phyloP scores from a whole-genome alignment of 495 filamentous ascomycete species.

The Hypoxylon intermedium region DNA sequence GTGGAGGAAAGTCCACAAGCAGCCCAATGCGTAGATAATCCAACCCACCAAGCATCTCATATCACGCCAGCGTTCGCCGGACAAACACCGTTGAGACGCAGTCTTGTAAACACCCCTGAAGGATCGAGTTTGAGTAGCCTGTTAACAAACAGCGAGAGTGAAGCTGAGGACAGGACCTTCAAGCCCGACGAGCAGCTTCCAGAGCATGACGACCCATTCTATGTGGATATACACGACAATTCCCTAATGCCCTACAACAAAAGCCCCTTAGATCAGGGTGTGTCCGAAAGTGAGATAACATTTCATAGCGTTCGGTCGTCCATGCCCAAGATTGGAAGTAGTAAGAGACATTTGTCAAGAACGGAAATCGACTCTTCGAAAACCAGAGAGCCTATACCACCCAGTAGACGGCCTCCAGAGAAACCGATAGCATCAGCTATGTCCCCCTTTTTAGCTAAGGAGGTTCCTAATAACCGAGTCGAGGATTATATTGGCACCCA shows the following conservation, averaged over 20 bases:
- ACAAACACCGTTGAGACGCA: background rate
- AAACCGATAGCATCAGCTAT: conserved; percentile 6
- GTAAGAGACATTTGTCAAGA: background rate
- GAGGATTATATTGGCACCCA: background rate
- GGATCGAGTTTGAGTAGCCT: background rate
- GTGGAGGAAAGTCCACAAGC: conserved; percentile 41
- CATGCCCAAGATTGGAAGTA: conserved; percentile 9
- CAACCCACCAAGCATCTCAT: background rate
- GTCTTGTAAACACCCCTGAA: background rate
- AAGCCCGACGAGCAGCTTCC: background rate
- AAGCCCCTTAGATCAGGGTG: background rate
- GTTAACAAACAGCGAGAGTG: background rate
- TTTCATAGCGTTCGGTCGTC: conserved; percentile 16
- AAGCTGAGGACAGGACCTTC: background rate
- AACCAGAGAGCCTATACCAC: background rate
- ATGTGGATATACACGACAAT: background rate
- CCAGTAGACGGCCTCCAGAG: background rate
- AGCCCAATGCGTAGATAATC: background rate
- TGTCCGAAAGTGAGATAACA: conserved; percentile 20
- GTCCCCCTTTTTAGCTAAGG: conserved; percentile 11
- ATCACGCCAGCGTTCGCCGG: background rate
- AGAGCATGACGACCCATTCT: background rate
- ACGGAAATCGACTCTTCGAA: background rate
- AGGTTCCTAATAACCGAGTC: background rate
- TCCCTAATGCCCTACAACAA: background rate